phyloP scores from a whole-genome alignment of 2,329 filamentous ascomycete genomes.

The Beauveria rudraprayagi region DNA sequence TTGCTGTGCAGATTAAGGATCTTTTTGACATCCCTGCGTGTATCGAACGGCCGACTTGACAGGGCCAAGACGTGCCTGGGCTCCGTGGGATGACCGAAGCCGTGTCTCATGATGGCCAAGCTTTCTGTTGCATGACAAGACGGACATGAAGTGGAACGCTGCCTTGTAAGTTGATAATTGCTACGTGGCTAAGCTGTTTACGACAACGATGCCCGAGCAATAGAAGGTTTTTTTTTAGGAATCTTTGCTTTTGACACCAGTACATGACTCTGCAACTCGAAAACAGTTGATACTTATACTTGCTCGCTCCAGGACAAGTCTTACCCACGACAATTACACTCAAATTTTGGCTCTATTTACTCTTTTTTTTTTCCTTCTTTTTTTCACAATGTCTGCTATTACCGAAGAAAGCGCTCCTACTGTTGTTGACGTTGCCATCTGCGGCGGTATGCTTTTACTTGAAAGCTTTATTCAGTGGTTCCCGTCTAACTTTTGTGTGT shows the following conservation, averaged over 20 bases:
- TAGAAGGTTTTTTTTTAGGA: not conserved
- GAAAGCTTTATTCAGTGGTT: not conserved
- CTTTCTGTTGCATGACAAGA: not conserved
- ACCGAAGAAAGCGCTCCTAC: constrained; percentile 10
- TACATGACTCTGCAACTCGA: not conserved
- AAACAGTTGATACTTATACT: not conserved
- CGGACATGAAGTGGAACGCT: not conserved
- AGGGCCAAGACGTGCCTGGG: not conserved
- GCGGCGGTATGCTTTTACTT: constrained; percentile 24
- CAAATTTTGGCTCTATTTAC: not conserved
- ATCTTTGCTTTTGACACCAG: not conserved
- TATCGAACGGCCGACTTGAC: not conserved
- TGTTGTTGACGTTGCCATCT: constrained; percentile 27
- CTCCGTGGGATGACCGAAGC: constrained; percentile 1
- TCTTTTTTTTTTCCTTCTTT: too few species aligned
- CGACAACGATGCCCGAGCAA: not conserved
- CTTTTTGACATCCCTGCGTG: not conserved
- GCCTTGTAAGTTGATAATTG: not conserved
- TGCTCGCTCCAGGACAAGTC: not conserved
- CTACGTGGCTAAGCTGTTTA: not conserved
- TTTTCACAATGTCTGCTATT: constrained; percentile 5
- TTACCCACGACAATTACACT: not conserved
- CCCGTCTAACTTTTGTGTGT: not conserved
- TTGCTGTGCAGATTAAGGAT: not conserved
- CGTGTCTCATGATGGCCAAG: not conserved